phyloP scores from a whole-genome alignment of 1,139 yeast genomes.

The Diutina rugosa region DNA sequence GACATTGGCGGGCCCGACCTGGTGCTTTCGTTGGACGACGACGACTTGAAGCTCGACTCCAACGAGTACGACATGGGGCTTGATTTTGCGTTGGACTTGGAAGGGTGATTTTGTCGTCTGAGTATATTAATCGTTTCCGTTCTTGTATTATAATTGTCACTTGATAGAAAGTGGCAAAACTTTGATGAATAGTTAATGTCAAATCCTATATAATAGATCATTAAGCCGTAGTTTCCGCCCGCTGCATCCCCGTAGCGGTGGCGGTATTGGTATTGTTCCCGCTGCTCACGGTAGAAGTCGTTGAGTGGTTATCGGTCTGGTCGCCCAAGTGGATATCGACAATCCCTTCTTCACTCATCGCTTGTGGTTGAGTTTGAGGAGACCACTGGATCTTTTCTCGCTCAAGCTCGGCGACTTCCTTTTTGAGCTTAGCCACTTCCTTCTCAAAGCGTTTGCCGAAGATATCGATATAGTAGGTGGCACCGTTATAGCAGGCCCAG shows the following conservation, averaged over 20 bases:
- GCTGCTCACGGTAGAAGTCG: too few relatives aligned
- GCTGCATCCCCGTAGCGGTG: neutral
- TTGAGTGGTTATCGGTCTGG: too few relatives aligned
- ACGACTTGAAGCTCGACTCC: neutral
- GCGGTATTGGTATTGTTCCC: too few relatives aligned
- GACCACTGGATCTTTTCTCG: conserved; percentile 8
- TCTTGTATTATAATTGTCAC: neutral
- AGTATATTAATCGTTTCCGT: neutral
- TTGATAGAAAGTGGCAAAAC: neutral
- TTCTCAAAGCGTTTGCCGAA: conserved; percentile 82
- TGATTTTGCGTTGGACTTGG: neutral
- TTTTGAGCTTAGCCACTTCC: conserved; percentile 60
- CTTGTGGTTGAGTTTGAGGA: neutral
- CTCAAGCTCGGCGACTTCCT: conserved; percentile 51
- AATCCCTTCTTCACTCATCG: neutral
- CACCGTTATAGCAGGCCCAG: conserved; percentile 84
- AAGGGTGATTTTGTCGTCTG: neutral
- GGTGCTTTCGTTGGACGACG: neutral
- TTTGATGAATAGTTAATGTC: neutral
- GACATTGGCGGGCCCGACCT: neutral
- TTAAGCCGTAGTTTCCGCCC: neutral
- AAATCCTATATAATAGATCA: neutral
- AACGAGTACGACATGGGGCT: conserved; percentile 2
- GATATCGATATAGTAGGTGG: conserved; percentile 83
- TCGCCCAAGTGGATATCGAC: neutral